Evolutionary conservation across 768 basidiomycete species (phyloP).

Genomic region (Suillus bovinus): DNA sequence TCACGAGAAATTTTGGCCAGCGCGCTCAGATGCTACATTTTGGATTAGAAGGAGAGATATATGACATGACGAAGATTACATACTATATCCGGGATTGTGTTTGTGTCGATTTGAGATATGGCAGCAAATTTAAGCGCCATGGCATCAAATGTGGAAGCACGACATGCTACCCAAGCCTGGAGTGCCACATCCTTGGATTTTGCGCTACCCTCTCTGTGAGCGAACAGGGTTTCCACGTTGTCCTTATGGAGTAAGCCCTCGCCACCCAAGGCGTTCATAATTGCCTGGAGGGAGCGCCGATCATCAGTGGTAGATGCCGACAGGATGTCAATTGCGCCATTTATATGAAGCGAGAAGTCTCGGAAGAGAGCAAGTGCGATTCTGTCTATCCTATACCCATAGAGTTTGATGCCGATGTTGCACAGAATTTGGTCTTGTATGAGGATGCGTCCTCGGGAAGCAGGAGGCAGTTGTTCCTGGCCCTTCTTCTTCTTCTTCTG

Average conservation of each 20-base stretch:
- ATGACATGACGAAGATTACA: constrained; percentile 3
- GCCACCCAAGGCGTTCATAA: constrained; percentile 41
- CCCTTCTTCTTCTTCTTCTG: constrained; percentile 8
- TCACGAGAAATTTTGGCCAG: constrained; percentile 49
- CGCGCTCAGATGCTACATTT: constrained; percentile 41
- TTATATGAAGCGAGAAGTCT: constrained; percentile 39
- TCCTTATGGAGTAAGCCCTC: constrained; percentile 27
- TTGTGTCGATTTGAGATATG: constrained; percentile 24
- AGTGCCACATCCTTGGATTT: constrained; percentile 30
- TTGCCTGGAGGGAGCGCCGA: constrained; percentile 36
- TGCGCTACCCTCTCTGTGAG: constrained; percentile 21
- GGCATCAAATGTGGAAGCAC: constrained; percentile 28
- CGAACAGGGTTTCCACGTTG: constrained; percentile 33
- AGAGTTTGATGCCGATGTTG: constrained; percentile 30
- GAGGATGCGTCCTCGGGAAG: constrained; percentile 18
- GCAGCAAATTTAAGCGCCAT: constrained; percentile 20
- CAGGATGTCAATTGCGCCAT: constrained; percentile 41
- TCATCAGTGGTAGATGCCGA: constrained; percentile 27
- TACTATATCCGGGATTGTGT: constrained; percentile 33
- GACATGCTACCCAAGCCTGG: constrained; percentile 48
- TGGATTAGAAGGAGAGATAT: constrained; percentile 1
- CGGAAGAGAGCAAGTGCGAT: constrained; percentile 39
- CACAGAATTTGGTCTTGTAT: constrained; percentile 37
- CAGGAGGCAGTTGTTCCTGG: background rate
- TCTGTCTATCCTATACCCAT: constrained; percentile 49